phyloP scores from a whole-genome alignment of 108 stramenopile genomes.

The Mayamaea pseudoterrestris region DNA sequence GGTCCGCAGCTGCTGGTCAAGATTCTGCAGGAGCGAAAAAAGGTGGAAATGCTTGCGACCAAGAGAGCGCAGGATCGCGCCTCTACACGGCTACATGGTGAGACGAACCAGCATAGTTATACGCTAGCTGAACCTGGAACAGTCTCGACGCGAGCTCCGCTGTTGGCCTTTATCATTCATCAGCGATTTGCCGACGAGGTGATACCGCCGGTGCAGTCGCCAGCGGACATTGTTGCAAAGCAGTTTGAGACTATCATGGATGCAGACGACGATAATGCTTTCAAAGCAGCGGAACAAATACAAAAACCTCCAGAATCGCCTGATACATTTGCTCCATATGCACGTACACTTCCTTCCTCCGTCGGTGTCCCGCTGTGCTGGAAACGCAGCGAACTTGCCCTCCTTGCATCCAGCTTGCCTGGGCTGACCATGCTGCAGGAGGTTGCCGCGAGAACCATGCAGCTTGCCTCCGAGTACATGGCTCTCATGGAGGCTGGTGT shows the following conservation, averaged over 20 bases:
- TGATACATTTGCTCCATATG: constrained; percentile 72
- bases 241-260: constrained; percentile 12
- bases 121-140: constrained; percentile 3
- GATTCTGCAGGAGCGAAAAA: constrained; percentile 73
- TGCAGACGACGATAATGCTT: constrained; percentile 14
- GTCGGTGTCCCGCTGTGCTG: constrained; percentile 71
- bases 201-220: constrained; percentile 29
- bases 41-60: constrained; percentile 38
- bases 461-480: constrained; percentile 54
- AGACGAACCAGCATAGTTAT: constrained; percentile 1
- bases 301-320: constrained; percentile 17
- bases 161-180: constrained; percentile 63
- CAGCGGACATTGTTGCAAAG: constrained; percentile 4
- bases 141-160: constrained; percentile 38
- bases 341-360: constrained; percentile 70
- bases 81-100: constrained; percentile 7
- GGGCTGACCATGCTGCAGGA: constrained; percentile 63
- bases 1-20: constrained; percentile 76
- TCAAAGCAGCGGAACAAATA: constrained; percentile 4
- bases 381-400: constrained; percentile 75
- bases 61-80: not conserved
- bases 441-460: constrained; percentile 55
- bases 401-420: constrained; percentile 65
- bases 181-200: constrained; percentile 60
- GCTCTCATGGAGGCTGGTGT: constrained; percentile 69